Evolutionary conservation across 2,329 filamentous ascomycete genomes (phyloP).

Genomic region (Ampelomyces quisqualis): DNA sequence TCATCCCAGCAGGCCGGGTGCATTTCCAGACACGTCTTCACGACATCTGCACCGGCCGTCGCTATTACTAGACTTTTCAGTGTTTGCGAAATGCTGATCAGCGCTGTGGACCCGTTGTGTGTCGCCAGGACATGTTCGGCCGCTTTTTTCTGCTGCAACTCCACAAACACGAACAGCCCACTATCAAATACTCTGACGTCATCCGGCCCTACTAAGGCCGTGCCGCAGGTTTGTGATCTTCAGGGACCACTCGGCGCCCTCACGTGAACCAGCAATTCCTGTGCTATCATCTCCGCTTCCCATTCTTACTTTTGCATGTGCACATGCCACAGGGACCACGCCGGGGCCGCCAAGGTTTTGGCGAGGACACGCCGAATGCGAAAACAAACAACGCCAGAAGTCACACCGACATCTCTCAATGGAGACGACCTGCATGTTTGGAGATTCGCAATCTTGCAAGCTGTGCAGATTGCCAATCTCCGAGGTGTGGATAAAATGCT

Average conservation of each 20-base stretch:
- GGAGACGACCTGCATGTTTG: no score
- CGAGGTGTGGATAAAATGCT: background rate
- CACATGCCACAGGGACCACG: constrained; percentile 7
- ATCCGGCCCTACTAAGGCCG: no score
- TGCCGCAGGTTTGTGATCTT: constrained; percentile 19
- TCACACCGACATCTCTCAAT: no score
- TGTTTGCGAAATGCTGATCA: constrained; percentile 3
- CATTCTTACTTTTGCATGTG: constrained; percentile 2
- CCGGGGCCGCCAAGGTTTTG: constrained; percentile 12
- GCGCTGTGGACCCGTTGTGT: constrained; percentile 5
- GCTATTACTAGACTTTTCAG: no score
- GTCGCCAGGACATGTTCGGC: constrained; percentile 14
- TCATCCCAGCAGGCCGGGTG: constrained; percentile 11
- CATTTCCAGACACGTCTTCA: constrained; percentile 2
- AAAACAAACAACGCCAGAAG: constrained; percentile 9
- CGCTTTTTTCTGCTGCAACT: background rate
- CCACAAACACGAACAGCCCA: no score
- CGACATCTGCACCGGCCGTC: no score
- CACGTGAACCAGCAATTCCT: constrained; percentile 2
- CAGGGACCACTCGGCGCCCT: constrained; percentile 9
- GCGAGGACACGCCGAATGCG: constrained; percentile 5
- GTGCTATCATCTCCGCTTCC: constrained; percentile 9
- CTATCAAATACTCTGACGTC: no score
- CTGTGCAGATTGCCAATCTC: constrained; percentile 5
- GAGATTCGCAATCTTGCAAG: constrained; percentile 4